These are phyloP conservation scores for Syzygium aromaticum DNA, from an alignment of 345 rosid species.

Conservation along the genomic window DNA sequence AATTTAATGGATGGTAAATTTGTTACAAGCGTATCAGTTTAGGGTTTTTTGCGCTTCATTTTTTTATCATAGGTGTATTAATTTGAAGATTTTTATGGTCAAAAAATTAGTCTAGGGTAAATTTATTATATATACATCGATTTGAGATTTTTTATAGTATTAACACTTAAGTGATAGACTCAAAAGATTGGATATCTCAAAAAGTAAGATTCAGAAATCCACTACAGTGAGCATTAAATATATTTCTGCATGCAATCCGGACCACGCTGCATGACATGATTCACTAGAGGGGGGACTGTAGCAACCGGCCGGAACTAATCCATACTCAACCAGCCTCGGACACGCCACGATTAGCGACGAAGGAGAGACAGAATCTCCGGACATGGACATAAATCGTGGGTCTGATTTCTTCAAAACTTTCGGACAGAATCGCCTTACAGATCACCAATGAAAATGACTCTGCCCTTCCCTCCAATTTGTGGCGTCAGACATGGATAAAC, in stretches of 20 bases:
- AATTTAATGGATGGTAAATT: too few species aligned
- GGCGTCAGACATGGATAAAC: not conserved
- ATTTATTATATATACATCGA: too few species aligned
- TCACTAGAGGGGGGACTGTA: not conserved
- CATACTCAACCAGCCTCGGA: not conserved
- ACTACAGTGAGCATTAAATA: fast-evolving
- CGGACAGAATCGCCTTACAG: not conserved
- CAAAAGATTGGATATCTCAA: not conserved
- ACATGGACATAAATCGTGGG: fast-evolving
- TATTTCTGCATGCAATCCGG: not conserved
- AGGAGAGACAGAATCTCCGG: not conserved
- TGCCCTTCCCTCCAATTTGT: not conserved
- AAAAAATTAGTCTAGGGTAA: too few species aligned
- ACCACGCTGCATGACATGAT: not conserved
- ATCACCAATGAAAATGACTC: not conserved
- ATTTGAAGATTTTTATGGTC: too few species aligned
- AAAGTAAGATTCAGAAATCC: not conserved
- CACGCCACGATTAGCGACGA: not conserved
- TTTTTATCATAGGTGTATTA: too few species aligned
- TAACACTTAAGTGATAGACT: not conserved
- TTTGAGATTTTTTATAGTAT: too few species aligned
- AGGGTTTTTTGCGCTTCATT: too few species aligned
- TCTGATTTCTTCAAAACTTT: not conserved
- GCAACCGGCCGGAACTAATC: too few species aligned
- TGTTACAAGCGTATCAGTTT: too few species aligned